Evolutionary conservation across 371 early-diverging fungal species (phyloP).

Genomic region (Sporodiniella umbellata): DNA sequence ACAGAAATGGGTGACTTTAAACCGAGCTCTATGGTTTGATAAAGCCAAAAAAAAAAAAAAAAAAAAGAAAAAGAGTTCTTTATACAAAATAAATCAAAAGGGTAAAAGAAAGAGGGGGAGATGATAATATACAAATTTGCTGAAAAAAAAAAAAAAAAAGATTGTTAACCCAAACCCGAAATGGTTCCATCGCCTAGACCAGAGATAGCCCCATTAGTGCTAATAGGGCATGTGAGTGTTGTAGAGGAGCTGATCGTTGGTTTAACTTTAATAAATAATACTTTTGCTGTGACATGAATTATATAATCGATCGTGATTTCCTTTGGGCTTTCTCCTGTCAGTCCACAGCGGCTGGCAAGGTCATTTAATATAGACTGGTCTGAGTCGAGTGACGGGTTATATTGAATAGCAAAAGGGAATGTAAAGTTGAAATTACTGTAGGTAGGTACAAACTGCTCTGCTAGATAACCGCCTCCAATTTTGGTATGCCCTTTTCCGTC

Average conservation of each 20-base stretch:
- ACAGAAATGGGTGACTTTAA: too few relatives aligned
- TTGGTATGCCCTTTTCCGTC: constrained; percentile 21
- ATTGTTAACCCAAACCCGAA: background rate
- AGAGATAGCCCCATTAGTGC: constrained; percentile 19
- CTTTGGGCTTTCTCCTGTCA: constrained; percentile 22
- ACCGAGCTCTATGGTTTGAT: too few relatives aligned
- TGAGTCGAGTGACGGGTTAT: constrained; percentile 27
- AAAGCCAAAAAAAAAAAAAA: too few relatives aligned
- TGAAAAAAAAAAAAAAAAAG: constrained; percentile 8
- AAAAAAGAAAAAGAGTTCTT: background rate
- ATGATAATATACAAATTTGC: background rate
- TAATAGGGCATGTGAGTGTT: constrained; percentile 40
- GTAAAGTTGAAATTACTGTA: constrained; percentile 38
- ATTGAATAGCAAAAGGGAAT: constrained; percentile 47
- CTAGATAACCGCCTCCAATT: constrained; percentile 46
- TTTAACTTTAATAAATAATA: constrained; percentile 35
- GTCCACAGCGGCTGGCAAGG: constrained; percentile 44
- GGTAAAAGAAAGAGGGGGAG: background rate
- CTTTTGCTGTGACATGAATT: constrained; percentile 30
- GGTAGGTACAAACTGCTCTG: constrained; percentile 32
- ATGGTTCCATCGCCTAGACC: constrained; percentile 17
- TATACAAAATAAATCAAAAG: background rate
- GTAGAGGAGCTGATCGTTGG: constrained; percentile 30
- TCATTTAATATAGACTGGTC: constrained; percentile 43
- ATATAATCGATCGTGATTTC: constrained; percentile 35